These are phyloP conservation scores for Escovopsis sp. DNA, from an alignment of 2,329 filamentous ascomycete genomes.

Conservation along the genomic window DNA sequence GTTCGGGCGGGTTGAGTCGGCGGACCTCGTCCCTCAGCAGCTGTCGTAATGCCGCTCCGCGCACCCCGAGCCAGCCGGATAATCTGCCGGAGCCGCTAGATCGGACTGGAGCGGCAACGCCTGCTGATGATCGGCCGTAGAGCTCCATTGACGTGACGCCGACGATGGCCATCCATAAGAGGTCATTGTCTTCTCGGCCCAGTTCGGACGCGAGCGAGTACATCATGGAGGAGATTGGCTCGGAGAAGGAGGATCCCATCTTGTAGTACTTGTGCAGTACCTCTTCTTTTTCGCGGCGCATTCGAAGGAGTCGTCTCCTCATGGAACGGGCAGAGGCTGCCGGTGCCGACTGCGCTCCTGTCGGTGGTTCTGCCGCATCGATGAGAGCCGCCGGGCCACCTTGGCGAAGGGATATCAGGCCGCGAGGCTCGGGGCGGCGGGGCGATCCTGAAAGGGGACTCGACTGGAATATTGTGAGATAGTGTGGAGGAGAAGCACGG, in stretches of 20 bases:
- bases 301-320: constrained; percentile 55
- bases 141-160: constrained; percentile 90
- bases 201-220: constrained; percentile 92
- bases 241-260: constrained; percentile 78
- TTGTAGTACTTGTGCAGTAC: constrained; percentile 73
- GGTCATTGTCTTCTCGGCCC: constrained; percentile 89
- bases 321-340: constrained; percentile 57
- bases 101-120: constrained; percentile 49
- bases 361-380: constrained; percentile 37
- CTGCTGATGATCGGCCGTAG: constrained; percentile 73
- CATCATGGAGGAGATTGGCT: constrained; percentile 86
- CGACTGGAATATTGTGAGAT: constrained; percentile 29
- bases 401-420: constrained; percentile 41
- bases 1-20: constrained; percentile 70
- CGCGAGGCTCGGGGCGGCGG: constrained; percentile 42
- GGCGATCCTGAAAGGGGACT: constrained; percentile 53
- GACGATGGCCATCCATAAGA: constrained; percentile 89
- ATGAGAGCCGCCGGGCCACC: constrained; percentile 32
- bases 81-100: constrained; percentile 39
- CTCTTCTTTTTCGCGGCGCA: constrained; percentile 63
- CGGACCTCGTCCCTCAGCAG: constrained; percentile 86
- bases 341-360: constrained; percentile 40
- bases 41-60: constrained; percentile 71
- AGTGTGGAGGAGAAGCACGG: constrained; percentile 1
- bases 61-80: constrained; percentile 67